These are phyloP conservation scores for Chrysoporthe deuterocubensis DNA, from an alignment of 2,329 filamentous ascomycete species.

Conservation along the genomic window DNA sequence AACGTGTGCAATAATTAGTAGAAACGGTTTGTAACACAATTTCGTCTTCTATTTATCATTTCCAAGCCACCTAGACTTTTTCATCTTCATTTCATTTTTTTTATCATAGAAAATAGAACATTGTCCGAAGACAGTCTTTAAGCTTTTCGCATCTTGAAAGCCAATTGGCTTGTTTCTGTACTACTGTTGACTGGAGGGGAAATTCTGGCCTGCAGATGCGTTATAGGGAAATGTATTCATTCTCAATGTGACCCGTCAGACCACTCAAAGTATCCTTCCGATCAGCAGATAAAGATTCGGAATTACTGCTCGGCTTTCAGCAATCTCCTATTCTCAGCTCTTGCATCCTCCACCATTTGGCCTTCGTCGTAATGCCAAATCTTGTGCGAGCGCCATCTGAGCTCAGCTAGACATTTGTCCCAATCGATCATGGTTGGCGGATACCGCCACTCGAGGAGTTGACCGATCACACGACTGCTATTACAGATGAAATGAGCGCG, in stretches of 20 bases:
- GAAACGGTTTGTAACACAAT: too few species aligned
- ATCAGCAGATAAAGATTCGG: not conserved
- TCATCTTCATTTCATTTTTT: too few species aligned
- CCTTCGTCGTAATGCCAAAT: conserved; percentile 45
- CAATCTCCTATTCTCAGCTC: not conserved
- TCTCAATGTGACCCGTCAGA: not conserved
- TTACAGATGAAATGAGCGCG: conserved; percentile 49
- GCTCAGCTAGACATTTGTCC: conserved; percentile 42
- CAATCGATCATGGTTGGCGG: conserved; percentile 38
- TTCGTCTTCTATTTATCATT: too few species aligned
- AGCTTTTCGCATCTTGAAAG: too few species aligned
- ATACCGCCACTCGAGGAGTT: conserved; percentile 44
- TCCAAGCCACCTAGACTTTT: too few species aligned
- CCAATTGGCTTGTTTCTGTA: too few species aligned
- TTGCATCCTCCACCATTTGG: conserved; percentile 36
- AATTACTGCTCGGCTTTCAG: not conserved
- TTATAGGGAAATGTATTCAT: not conserved
- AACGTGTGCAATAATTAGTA: too few species aligned
- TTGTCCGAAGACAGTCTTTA: too few species aligned
- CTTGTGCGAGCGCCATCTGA: conserved; percentile 39
- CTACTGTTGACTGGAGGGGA: too few species aligned
- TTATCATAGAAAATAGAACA: too few species aligned
- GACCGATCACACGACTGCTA: conserved; percentile 43
- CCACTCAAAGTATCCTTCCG: not conserved
- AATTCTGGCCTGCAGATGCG: too few species aligned